A percentile compares a stretch with the other conserved stretches of the same genome.
Conservation (phyloP, 805 yeast species). For the Tetrapisispora namnaoensis region DNA sequence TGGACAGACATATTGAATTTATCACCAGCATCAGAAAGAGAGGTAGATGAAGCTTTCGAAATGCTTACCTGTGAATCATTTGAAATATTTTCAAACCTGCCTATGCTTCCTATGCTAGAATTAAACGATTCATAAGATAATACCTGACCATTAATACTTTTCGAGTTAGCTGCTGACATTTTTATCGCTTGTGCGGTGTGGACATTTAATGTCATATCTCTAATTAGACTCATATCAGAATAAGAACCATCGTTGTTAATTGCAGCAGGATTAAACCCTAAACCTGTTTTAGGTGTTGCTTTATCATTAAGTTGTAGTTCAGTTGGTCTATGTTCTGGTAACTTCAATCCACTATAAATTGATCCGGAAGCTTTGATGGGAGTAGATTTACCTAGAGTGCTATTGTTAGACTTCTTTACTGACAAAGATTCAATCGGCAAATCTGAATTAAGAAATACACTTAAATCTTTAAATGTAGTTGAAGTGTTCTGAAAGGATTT, state of each 20-base stretch:
- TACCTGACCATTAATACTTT: constrained; percentile 2
- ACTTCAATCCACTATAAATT: background rate
- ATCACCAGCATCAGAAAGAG: constrained; percentile 11
- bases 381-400: background rate
- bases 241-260: constrained; percentile 6
- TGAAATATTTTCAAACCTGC: constrained; percentile 26
- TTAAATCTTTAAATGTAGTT: constrained; percentile 22
- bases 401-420: background rate
- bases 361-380: constrained; percentile 1
- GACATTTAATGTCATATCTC: constrained; percentile 23
- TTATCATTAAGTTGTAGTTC: constrained; percentile 7
- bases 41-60: constrained; percentile 7
- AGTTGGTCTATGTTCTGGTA: background rate
- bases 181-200: constrained; percentile 25
- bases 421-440: background rate
- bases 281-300: background rate
- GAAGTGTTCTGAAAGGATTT: constrained; percentile 19
- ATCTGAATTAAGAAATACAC: constrained; percentile 13
- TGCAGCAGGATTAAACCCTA: background rate
- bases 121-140: background rate
- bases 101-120: constrained; percentile 10
- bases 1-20: constrained; percentile 8
- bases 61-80: constrained; percentile 8
- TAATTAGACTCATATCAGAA: constrained; percentile 24
- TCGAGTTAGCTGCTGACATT: constrained; percentile 9